Percentiles rank a stretch among this genome's conserved stretches.
phyloP scores from a whole-genome alignment of 305 asterid species.

The Fraxinus nigra region DNA sequence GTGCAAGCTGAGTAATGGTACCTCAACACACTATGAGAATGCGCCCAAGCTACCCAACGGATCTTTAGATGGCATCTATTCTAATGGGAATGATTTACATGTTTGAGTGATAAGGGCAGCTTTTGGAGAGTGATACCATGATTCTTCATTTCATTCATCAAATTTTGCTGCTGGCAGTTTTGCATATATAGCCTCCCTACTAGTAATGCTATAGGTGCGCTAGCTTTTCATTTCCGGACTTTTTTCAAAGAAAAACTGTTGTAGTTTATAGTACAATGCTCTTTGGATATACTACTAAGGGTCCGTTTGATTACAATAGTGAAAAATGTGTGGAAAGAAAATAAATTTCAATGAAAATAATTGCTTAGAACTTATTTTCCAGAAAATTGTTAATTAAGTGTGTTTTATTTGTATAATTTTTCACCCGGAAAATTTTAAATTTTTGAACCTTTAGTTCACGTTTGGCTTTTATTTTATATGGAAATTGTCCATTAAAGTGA shows the following conservation, averaged over 20 bases:
- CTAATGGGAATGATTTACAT: constrained; percentile 37
- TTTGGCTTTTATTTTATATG: too few relatives aligned
- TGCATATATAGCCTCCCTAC: constrained; percentile 27
- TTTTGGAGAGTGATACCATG: background rate
- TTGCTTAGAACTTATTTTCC: too few relatives aligned
- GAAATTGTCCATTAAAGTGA: too few relatives aligned
- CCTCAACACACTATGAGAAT: constrained; percentile 12
- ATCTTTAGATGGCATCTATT: constrained; percentile 29
- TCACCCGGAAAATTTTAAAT: too few relatives aligned
- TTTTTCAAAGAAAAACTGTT: constrained; percentile 50
- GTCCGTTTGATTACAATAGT: too few relatives aligned
- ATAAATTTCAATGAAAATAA: too few relatives aligned
- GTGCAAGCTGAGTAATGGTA: constrained; percentile 12
- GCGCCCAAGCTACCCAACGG: constrained; percentile 24
- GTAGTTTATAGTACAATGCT: constrained; percentile 35
- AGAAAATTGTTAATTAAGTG: too few relatives aligned
- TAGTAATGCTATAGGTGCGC: constrained; percentile 30
- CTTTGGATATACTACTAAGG: background rate
- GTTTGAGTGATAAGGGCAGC: constrained; percentile 16
- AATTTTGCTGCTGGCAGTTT: constrained; percentile 30
- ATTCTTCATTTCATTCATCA: constrained; percentile 13
- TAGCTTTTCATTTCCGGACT: constrained; percentile 44
- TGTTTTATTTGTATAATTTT: too few relatives aligned
- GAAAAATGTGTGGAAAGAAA: too few relatives aligned
- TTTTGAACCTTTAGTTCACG: too few relatives aligned